A percentile compares a stretch with the other conserved stretches of the same genome.
Evolutionary conservation across 495 filamentous ascomycete species (phyloP).

Genomic region (Hypoxylon subgilvum): DNA sequence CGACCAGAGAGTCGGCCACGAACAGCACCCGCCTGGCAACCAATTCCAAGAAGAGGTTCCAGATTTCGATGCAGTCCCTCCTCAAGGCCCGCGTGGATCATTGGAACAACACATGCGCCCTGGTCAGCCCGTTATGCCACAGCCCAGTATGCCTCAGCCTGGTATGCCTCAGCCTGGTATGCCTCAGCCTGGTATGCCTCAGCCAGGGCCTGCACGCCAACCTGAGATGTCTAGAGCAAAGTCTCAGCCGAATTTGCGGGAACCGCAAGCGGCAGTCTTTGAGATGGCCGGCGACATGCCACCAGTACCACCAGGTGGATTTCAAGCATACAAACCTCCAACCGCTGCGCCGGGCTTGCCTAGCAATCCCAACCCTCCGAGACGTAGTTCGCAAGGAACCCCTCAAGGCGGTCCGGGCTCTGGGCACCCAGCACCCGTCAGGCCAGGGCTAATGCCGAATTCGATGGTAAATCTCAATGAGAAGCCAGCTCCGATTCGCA

Average conservation of each 20-base stretch:
- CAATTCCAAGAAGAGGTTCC: constrained; percentile 66
- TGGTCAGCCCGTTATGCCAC: constrained; percentile 41
- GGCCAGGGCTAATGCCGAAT: constrained; percentile 71
- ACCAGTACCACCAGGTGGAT: constrained; percentile 51
- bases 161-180: constrained; percentile 40
- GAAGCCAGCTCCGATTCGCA: constrained; percentile 74
- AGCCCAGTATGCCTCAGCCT: constrained; percentile 24
- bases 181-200: constrained; percentile 41
- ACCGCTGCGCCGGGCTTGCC: constrained; percentile 41
- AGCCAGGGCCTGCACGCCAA: constrained; percentile 50
- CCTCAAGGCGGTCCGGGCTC: constrained; percentile 35
- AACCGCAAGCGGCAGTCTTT: constrained; percentile 68
- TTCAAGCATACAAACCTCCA: constrained; percentile 47
- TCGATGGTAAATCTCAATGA: constrained; percentile 57
- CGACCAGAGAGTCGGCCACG: constrained; percentile 41
- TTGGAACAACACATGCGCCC: constrained; percentile 54
- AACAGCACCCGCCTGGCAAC: constrained; percentile 41
- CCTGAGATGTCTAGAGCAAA: constrained; percentile 60
- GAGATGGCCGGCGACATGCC: constrained; percentile 71
- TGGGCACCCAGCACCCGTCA: constrained; percentile 77
- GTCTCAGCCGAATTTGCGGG: constrained; percentile 72
- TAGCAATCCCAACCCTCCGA: constrained; percentile 34
- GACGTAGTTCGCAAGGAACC: constrained; percentile 39
- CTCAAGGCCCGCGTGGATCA: constrained; percentile 51
- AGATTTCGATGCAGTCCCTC: constrained; percentile 72